phyloP scores from a whole-genome alignment of 2,329 filamentous ascomycete species.

The Calonectria pauciramosa region DNA sequence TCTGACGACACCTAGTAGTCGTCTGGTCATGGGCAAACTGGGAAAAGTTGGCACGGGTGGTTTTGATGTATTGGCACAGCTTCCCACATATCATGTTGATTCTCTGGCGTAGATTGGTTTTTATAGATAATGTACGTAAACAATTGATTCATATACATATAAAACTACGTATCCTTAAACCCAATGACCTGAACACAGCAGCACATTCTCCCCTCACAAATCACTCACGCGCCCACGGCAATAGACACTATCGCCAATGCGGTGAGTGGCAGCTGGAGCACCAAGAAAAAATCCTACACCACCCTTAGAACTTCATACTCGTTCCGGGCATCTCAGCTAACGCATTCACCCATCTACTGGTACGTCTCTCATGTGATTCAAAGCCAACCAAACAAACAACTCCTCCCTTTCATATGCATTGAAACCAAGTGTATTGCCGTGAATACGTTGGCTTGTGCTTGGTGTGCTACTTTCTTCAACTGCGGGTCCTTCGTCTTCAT shows the following conservation, averaged over 20 bases:
- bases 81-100: slow-evolving; percentile 65
- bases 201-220: neutral
- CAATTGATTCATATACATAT: slow-evolving; percentile 16
- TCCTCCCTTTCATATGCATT: no score
- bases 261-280: neutral
- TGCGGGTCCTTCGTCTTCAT: neutral
- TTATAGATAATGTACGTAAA: slow-evolving; percentile 31
- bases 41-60: slow-evolving; percentile 89
- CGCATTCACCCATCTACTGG: no score
- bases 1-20: slow-evolving; percentile 84
- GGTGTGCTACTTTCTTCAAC: no score
- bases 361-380: neutral
- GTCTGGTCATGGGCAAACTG: slow-evolving; percentile 88
- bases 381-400: neutral
- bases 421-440: neutral
- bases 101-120: slow-evolving; percentile 44
- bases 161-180: neutral
- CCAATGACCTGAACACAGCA: no score
- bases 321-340: neutral
- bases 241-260: neutral
- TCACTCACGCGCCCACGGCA: neutral
- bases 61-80: slow-evolving; percentile 85
- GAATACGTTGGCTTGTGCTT: neutral
- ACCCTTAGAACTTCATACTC: neutral
- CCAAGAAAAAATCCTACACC: neutral